Evolutionary conservation across 345 rosid genomes (phyloP), one percentile per base, ranked within the genome.

Genomic region (Citrus reticulata): DNA sequence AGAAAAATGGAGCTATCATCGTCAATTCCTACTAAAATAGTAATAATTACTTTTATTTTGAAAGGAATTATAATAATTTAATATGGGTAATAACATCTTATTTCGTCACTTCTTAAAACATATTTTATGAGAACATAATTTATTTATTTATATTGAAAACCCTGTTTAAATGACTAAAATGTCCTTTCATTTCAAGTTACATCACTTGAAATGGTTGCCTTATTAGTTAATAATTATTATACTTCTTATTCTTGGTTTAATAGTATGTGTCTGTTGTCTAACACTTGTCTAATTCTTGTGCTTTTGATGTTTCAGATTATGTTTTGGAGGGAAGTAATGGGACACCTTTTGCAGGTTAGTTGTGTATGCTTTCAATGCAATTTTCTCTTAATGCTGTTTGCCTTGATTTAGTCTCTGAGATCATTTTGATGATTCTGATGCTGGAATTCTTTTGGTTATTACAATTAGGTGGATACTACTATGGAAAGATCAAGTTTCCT

Each of bases 401-500:
- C 49, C 75, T 55, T 67, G 22, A 70, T 37, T 25, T 57, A 71
- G 65, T 68, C 32, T 82, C 54, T 70, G 55, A 59, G 65, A 35
- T 72, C 57, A 62, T 59, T 30, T 62, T 37, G 29, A 66, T 66
- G 24, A 75, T 74, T 73, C 68, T 64, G 24, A 25, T 14, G 17
- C 40, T 72, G 61, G 9, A 57, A 63, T 49, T 81, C 7, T 57
- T 57, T 19, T 67, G 22, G 14, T 72, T 25, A 13, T 72, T 59
- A 37, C 68, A 51, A 29, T 61, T 57, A 94, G 98, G 98, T 84
- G 95, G 95, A 75, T 93, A 84, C 73, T 94, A 96, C 85, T 88
- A 96, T 79, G 99, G 99, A 68, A 96, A 93, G 89, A 96, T 94
- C 88, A 93, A 94, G 89, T 96, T 96, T 73, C 98, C 98, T 77